Evolutionary conservation across 805 yeast genomes (phyloP).

Genomic region (Helenozyma rhizophorensis): DNA sequence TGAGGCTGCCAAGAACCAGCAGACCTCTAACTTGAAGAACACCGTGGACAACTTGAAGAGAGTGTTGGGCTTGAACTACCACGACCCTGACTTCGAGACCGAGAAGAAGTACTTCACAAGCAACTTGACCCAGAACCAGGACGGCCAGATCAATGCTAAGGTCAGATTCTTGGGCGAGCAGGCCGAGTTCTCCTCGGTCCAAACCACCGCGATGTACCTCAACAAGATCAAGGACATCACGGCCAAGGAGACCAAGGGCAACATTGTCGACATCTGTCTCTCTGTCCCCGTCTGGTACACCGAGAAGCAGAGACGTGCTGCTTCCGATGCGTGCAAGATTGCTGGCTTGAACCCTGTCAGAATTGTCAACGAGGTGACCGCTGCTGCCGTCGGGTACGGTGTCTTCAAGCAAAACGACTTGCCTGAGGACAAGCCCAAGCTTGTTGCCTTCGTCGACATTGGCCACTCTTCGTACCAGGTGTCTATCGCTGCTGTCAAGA

Average conservation of each 20-base stretch:
- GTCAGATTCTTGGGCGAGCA: constrained; percentile 80
- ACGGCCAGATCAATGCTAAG: constrained; percentile 78
- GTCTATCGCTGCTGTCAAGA: constrained; percentile 83
- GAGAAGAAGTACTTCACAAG: constrained; percentile 76
- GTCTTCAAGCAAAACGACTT: constrained; percentile 90
- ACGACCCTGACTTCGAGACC: constrained; percentile 69
- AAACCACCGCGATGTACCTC: constrained; percentile 91
- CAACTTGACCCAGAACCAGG: constrained; percentile 62
- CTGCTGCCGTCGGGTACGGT: constrained; percentile 99
- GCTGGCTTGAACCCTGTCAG: constrained; percentile 98
- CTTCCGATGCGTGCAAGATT: constrained; percentile 89
- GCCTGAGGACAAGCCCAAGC: constrained; percentile 90
- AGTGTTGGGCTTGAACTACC: constrained; percentile 71
- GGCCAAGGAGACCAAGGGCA: constrained; percentile 74
- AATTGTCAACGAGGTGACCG: constrained; percentile 94
- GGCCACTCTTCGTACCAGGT: constrained; percentile 96
- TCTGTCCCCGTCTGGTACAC: constrained; percentile 98
- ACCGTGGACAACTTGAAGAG: constrained; percentile 94
- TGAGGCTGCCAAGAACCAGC: constrained; percentile 94
- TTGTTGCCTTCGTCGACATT: constrained; percentile 90
- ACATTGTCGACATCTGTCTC: constrained; percentile 81
- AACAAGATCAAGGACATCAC: constrained; percentile 84
- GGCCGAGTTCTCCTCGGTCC: constrained; percentile 78
- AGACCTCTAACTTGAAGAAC: constrained; percentile 93
- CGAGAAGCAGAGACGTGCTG: constrained; percentile 94